A percentile compares a stretch with the other conserved stretches of the same genome.
These are phyloP conservation scores for Aspergillus hortae DNA, from an alignment of 2,329 filamentous ascomycete species.

Conservation along the genomic window DNA sequence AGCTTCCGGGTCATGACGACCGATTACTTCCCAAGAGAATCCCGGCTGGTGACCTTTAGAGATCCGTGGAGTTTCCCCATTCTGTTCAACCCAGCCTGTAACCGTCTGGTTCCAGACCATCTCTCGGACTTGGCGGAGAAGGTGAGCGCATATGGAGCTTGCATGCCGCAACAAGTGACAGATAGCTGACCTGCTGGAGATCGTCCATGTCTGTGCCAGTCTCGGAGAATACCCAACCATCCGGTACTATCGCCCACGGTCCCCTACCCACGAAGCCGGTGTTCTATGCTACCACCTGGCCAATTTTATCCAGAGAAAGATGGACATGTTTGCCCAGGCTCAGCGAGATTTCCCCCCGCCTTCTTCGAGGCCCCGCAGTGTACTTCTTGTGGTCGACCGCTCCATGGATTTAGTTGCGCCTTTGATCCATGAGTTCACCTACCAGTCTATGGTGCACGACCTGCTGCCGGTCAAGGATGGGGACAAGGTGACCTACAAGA, in stretches of 20 bases:
- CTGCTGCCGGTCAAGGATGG: conserved; percentile 82
- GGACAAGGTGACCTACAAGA: conserved; percentile 83
- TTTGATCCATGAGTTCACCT: conserved; percentile 92
- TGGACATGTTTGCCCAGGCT: conserved; percentile 83
- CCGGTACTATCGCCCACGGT: conserved; percentile 78
- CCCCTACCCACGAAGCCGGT: conserved; percentile 76
- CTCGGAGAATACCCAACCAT: conserved; percentile 93
- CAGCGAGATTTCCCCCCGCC: conserved; percentile 78
- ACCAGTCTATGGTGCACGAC: conserved; percentile 97
- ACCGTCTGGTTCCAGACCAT: conserved; percentile 75
- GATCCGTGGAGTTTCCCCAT: conserved; percentile 96
- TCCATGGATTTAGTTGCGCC: conserved; percentile 90
- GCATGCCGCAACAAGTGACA: background rate
- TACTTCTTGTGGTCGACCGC: conserved; percentile 82
- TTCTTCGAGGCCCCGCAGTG: conserved; percentile 70
- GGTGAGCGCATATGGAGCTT: conserved; percentile 47
- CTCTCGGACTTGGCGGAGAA: conserved; percentile 84
- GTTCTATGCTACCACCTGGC: conserved; percentile 86
- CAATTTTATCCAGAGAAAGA: conserved; percentile 83
- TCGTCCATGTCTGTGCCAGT: conserved; percentile 82
- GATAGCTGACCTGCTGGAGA: conserved; percentile 46
- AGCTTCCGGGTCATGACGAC: conserved; percentile 78
- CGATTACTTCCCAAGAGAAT: conserved; percentile 87
- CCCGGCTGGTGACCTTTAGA: conserved; percentile 83
- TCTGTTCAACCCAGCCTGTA: conserved; percentile 87